Evolutionary conservation across 192 early-diverging fungal species (phyloP).

Genomic region (Coemansia erecta): DNA sequence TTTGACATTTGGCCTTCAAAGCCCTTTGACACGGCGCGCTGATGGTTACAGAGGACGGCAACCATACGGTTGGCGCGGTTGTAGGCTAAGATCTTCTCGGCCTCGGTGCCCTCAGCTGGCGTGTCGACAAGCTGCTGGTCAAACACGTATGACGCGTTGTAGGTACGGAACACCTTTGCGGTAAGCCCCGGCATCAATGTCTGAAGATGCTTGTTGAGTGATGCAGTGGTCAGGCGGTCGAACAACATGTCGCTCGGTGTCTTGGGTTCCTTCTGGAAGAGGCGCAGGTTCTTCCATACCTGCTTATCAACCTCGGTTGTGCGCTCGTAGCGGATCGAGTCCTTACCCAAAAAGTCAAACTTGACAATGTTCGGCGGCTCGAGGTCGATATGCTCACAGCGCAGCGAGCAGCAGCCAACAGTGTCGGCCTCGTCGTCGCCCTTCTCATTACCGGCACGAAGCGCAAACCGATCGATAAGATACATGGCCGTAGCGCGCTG

Average conservation of each 20-base stretch:
- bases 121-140: slow-evolving; percentile 82
- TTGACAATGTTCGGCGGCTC: slow-evolving; percentile 79
- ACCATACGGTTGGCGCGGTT: slow-evolving; percentile 95
- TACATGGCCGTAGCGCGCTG: slow-evolving; percentile 95
- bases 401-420: slow-evolving; percentile 96
- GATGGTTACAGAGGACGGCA: slow-evolving; percentile 98
- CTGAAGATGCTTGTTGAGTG: slow-evolving; percentile 87
- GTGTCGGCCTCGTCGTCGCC: slow-evolving; percentile 97
- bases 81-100: slow-evolving; percentile 89
- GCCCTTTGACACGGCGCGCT: slow-evolving; percentile 80
- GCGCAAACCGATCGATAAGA: slow-evolving; percentile 88
- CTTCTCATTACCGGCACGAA: slow-evolving; percentile 98
- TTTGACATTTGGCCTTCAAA: slow-evolving; percentile 74
- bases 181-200: slow-evolving; percentile 87
- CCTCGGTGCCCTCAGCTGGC: slow-evolving; percentile 60
- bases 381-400: slow-evolving; percentile 86
- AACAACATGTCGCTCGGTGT: slow-evolving; percentile 78
- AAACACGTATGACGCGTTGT: slow-evolving; percentile 92
- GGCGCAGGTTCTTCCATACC: slow-evolving; percentile 89
- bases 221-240: slow-evolving; percentile 82
- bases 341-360: slow-evolving; percentile 98
- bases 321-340: slow-evolving; percentile 93
- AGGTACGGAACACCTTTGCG: slow-evolving; percentile 99
- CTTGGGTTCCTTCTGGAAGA: slow-evolving; percentile 84
- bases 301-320: slow-evolving; percentile 78